Conservation (phyloP, 129 eudicot species). For the Chrysanthemum lavandulifolium region DNA sequence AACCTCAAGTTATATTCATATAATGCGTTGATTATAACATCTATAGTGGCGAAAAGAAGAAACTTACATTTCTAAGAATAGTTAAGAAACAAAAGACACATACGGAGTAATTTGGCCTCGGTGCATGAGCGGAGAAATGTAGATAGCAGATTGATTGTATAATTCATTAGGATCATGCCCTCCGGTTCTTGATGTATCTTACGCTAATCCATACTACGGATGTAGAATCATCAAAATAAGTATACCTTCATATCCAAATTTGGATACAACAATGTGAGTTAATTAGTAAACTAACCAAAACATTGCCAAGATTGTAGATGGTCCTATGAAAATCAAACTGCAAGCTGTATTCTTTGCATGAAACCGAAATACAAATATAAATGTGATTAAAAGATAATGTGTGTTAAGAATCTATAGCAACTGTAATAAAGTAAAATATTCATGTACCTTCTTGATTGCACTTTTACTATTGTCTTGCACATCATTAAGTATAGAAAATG, state of each 20-base stretch:
- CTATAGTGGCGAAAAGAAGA: background rate
- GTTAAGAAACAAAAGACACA: conserved; percentile 5
- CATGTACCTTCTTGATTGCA: conserved; percentile 84
- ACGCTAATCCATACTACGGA: too few relatives aligned
- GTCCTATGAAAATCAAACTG: conserved; percentile 95
- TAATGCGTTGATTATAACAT: background rate
- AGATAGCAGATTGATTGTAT: too few relatives aligned
- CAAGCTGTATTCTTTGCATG: conserved; percentile 84
- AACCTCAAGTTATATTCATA: conserved; percentile 11
- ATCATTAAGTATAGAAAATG: too few relatives aligned
- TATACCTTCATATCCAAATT: conserved; percentile 7
- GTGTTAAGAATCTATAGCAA: background rate
- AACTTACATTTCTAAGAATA: background rate
- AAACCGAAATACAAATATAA: conserved; percentile 50
- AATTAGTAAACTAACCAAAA: conserved; percentile 60
- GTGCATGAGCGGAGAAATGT: too few relatives aligned
- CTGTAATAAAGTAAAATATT: background rate
- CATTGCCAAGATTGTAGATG: conserved; percentile 86
- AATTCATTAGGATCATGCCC: too few relatives aligned
- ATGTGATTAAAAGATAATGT: conserved; percentile 6
- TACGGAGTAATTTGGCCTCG: conserved; percentile 64
- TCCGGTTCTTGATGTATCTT: too few relatives aligned
- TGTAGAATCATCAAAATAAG: too few relatives aligned
- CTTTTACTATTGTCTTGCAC: conserved; percentile 62
- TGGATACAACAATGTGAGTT: background rate